These are phyloP conservation scores for Hypoxylon rubiginosum DNA, from an alignment of 2,329 filamentous ascomycete species.

Conservation along the genomic window DNA sequence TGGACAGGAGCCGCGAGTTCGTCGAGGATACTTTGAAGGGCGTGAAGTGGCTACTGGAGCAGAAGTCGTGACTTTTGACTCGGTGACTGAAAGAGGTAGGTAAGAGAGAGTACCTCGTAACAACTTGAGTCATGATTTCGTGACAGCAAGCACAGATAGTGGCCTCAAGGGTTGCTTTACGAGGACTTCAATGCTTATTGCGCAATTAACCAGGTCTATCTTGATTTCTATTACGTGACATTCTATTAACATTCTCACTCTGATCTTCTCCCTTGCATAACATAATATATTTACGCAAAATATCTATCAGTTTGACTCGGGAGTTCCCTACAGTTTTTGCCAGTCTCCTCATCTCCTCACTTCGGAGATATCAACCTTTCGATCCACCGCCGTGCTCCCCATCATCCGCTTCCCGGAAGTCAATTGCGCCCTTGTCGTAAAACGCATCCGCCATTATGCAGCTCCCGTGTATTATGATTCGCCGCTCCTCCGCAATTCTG, in stretches of 20 bases:
- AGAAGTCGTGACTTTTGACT: constrained; percentile 22
- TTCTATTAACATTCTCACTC: too few relatives aligned
- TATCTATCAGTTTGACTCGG: neutral
- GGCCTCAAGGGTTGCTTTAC: neutral
- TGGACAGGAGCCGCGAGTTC: constrained; percentile 43
- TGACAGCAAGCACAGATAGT: too few relatives aligned
- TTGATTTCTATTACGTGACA: too few relatives aligned
- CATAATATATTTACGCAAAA: neutral
- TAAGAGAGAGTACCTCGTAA: neutral
- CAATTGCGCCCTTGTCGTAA: constrained; percentile 32
- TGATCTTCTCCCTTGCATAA: neutral
- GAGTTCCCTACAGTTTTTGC: neutral
- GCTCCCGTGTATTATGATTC: constrained; percentile 15
- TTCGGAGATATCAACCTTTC: neutral
- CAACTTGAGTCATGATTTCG: neutral
- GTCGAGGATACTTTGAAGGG: constrained; percentile 48
- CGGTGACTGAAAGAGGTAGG: neutral
- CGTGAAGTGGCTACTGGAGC: constrained; percentile 47
- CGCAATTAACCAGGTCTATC: too few relatives aligned
- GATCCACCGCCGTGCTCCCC: neutral
- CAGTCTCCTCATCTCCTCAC: neutral
- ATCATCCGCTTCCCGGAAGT: constrained; percentile 34
- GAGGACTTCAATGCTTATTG: neutral
- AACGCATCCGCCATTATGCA: constrained; percentile 8
- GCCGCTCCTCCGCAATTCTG: constrained; percentile 16